Conservation (phyloP, 169 alveolate species). For the Cryptosporidium parvum region DNA sequence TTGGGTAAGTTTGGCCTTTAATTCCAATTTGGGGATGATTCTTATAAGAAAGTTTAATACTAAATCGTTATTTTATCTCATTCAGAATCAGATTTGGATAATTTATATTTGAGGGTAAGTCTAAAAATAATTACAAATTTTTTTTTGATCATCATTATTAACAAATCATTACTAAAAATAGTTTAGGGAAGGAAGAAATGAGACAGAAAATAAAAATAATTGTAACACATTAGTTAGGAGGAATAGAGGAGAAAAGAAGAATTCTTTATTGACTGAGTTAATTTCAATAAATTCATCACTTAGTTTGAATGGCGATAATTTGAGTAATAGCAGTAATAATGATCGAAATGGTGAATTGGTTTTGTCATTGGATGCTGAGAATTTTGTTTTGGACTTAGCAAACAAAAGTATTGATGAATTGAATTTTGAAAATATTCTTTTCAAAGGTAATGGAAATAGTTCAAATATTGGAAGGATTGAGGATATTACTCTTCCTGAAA, state of each 20-base stretch:
- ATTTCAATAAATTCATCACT: conserved; percentile 56
- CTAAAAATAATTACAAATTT: neutral
- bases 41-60: neutral
- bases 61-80: neutral
- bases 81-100: conserved; percentile 34
- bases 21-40: neutral
- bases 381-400: conserved; percentile 33
- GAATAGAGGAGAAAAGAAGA: neutral
- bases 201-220: neutral
- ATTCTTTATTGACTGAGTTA: neutral
- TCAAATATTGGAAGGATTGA: conserved; percentile 30
- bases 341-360: neutral
- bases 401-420: neutral
- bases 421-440: neutral
- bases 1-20: conserved; percentile 16
- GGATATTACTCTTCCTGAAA: conserved; percentile 43
- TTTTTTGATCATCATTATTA: neutral
- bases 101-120: conserved; percentile 50
- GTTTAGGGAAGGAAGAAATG: conserved; percentile 39
- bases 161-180: neutral
- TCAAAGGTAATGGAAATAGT: neutral
- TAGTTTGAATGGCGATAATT: neutral
- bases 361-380: conserved; percentile 14
- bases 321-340: neutral
- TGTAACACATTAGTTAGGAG: conserved; percentile 12